phyloP scores from a whole-genome alignment of 2,329 filamentous ascomycete species.

The Orbilia brochopaga region DNA sequence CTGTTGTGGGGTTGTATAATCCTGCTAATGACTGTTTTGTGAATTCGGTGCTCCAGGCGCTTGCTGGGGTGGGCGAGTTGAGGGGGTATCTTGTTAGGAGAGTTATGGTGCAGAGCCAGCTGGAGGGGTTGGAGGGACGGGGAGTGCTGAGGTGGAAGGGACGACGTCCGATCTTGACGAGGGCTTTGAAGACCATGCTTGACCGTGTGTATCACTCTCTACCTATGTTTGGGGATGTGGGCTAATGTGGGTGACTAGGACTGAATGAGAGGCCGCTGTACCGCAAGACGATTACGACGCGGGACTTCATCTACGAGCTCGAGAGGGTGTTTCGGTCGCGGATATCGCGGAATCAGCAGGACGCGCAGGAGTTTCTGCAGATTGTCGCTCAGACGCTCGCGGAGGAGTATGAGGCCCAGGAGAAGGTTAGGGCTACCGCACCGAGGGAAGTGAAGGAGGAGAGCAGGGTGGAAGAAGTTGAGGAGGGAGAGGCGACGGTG shows the following conservation, averaged over 20 bases:
- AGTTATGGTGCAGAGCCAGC: slow-evolving; percentile 64
- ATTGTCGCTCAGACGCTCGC: slow-evolving; percentile 88
- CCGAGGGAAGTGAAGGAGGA: slow-evolving; percentile 25
- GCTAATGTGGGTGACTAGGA: slow-evolving; percentile 57
- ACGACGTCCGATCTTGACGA: slow-evolving; percentile 75
- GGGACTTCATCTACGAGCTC: slow-evolving; percentile 79
- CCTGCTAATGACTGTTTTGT: slow-evolving; percentile 89
- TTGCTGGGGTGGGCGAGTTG: slow-evolving; percentile 87
- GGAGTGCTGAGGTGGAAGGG: slow-evolving; percentile 34
- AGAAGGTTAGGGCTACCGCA: slow-evolving; percentile 48
- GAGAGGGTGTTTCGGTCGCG: slow-evolving; percentile 86
- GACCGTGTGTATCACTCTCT: slow-evolving; percentile 61
- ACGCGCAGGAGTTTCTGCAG: slow-evolving; percentile 96
- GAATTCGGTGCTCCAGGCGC: slow-evolving; percentile 91
- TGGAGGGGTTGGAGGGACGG: slow-evolving; percentile 23
- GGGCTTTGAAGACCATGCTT: slow-evolving; percentile 87
- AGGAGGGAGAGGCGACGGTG: slow-evolving; percentile 1
- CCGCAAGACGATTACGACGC: slow-evolving; percentile 88
- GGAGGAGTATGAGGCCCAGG: slow-evolving; percentile 83
- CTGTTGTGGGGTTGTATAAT: slow-evolving; percentile 86
- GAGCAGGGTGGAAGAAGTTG: slow-evolving; percentile 15
- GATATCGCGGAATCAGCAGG: slow-evolving; percentile 93
- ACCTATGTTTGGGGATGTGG: slow-evolving; percentile 10
- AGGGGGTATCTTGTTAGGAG: slow-evolving; percentile 91
- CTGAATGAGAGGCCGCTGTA: slow-evolving; percentile 93